Conservation (phyloP, 208 protist species). For the Trypanosoma lewisi region DNA sequence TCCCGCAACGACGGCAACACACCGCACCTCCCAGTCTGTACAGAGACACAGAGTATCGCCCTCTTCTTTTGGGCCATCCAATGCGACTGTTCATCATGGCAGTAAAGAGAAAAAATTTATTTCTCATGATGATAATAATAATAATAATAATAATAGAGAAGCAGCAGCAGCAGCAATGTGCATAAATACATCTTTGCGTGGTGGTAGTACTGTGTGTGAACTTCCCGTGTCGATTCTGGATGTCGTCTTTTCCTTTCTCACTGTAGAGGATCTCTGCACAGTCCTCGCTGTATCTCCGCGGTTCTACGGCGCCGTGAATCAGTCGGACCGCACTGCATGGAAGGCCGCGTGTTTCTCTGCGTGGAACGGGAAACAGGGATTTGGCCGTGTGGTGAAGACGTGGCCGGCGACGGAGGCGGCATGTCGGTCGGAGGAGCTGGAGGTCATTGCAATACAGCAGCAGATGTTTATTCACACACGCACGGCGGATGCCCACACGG, state of each 20-base stretch:
- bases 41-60: background rate
- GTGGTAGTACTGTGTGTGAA: background rate
- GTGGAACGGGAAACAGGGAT: constrained; percentile 67
- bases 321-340: constrained; percentile 61
- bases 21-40: constrained; percentile 4
- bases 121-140: no score
- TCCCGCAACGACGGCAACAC: background rate
- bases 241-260: constrained; percentile 39
- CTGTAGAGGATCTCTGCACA: constrained; percentile 43
- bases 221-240: constrained; percentile 13
- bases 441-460: constrained; percentile 55
- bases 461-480: constrained; percentile 41
- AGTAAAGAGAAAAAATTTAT: no score
- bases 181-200: background rate
- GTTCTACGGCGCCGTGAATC: constrained; percentile 52
- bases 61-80: no score
- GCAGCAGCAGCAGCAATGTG: background rate
- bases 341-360: constrained; percentile 46
- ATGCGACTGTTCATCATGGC: no score
- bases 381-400: constrained; percentile 37
- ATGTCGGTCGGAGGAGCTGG: constrained; percentile 38
- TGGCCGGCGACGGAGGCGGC: constrained; percentile 27
- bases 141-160: no score
- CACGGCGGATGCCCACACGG: background rate
- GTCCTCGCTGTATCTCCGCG: constrained; percentile 60